Conservation (phyloP, 805 yeast genomes). For the Debaryomyces maramus region DNA sequence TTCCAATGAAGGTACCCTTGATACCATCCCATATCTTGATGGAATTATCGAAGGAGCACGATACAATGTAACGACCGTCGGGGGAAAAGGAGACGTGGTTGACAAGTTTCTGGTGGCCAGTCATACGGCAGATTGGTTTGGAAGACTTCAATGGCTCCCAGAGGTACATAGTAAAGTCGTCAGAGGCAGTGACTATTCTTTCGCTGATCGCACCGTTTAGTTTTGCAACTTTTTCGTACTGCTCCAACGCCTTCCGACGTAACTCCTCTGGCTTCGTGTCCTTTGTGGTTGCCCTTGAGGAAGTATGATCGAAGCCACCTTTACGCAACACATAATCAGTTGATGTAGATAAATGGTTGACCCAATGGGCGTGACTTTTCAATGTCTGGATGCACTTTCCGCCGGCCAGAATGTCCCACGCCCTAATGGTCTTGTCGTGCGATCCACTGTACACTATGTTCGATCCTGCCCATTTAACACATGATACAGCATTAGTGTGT, state of each 20-base stretch:
- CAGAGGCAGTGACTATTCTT: conserved; percentile 90
- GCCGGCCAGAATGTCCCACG: conserved; percentile 76
- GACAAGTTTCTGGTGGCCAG: conserved; percentile 96
- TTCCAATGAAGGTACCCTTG: conserved; percentile 84
- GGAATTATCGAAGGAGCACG: conserved; percentile 94
- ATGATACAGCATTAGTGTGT: conserved; percentile 84
- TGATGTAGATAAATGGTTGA: conserved; percentile 86
- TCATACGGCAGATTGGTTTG: conserved; percentile 90
- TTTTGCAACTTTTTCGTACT: conserved; percentile 63
- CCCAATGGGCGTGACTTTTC: conserved; percentile 96
- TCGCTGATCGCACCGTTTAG: conserved; percentile 60
- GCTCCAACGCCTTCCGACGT: conserved; percentile 52
- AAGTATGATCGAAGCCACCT: conserved; percentile 81
- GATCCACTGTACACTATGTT: conserved; percentile 84
- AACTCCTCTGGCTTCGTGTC: conserved; percentile 25
- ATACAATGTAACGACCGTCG: conserved; percentile 86
- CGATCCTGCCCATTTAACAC: conserved; percentile 96
- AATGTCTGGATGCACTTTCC: conserved; percentile 80
- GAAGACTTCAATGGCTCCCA: conserved; percentile 86
- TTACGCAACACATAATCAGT: conserved; percentile 85
- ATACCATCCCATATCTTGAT: conserved; percentile 95
- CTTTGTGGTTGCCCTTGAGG: conserved; percentile 41
- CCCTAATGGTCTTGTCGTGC: conserved; percentile 90
- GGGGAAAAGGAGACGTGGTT: conserved; percentile 96
- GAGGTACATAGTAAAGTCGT: conserved; percentile 95